These are phyloP conservation scores for Phytophthora meadii DNA, from an alignment of 352 stramenopile species.

Conservation along the genomic window DNA sequence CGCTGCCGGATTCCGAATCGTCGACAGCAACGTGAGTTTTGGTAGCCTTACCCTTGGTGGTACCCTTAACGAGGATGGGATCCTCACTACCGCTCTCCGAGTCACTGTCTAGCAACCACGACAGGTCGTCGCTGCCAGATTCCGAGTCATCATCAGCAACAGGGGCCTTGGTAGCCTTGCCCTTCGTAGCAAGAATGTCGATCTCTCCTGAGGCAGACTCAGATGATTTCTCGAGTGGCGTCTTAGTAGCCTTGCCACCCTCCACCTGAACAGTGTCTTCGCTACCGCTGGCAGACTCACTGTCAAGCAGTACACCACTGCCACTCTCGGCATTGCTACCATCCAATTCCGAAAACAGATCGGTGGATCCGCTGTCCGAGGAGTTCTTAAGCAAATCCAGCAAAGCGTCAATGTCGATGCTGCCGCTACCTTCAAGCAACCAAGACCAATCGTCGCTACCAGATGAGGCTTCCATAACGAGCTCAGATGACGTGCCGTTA, in stretches of 20 bases:
- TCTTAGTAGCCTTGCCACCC: constrained; percentile 3
- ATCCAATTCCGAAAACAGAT: not conserved
- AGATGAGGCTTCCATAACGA: not conserved
- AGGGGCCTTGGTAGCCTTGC: constrained; percentile 5
- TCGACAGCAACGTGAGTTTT: not conserved
- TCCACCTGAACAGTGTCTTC: not conserved
- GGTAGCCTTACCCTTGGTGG: constrained; percentile 6
- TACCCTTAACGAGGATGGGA: constrained; percentile 1
- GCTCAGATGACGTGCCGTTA: constrained; percentile 9
- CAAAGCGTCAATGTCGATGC: not conserved
- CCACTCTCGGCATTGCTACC: not conserved
- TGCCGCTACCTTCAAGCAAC: constrained; percentile 1
- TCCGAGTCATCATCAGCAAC: constrained; percentile 7
- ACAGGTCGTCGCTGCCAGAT: not conserved
- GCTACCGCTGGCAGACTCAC: constrained; percentile 1
- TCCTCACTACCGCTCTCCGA: constrained; percentile 10
- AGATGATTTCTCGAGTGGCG: constrained; percentile 2
- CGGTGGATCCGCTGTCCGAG: not conserved
- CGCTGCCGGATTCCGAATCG: not conserved
- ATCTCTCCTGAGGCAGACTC: constrained; percentile 9
- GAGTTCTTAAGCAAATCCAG: not conserved
- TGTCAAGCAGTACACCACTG: constrained; percentile 1
- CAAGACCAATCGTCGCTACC: not conserved
- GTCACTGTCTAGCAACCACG: constrained; percentile 10
- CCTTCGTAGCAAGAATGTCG: constrained; percentile 3